Conservation (phyloP, 495 filamentous ascomycete species). For the Aeminium ludgeri region DNA sequence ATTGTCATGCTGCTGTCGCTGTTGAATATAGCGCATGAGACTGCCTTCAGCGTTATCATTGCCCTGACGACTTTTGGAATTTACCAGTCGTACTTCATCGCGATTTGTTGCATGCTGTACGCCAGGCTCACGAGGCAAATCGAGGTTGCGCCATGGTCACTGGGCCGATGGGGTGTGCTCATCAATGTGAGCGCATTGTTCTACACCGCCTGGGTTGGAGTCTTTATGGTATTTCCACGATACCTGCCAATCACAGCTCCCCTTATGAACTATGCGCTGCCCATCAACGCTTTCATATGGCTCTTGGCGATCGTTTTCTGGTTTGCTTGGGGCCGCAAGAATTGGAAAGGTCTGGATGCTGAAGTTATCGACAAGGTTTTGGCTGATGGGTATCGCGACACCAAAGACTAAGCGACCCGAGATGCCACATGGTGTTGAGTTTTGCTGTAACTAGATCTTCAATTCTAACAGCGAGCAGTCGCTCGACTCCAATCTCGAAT, state of each 20-base stretch:
- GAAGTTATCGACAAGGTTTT: conserved; percentile 5
- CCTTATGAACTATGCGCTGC: conserved; percentile 21
- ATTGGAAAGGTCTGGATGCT: conserved; percentile 13
- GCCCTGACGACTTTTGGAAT: conserved; percentile 5
- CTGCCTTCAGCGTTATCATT: conserved; percentile 6
- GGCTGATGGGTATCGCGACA: conserved; percentile 2
- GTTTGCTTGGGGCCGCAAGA: conserved; percentile 15
- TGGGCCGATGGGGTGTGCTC: conserved; percentile 16
- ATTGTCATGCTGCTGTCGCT: conserved; percentile 8
- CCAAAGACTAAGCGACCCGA: conserved; percentile 2
- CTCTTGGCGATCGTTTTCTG: conserved; percentile 18
- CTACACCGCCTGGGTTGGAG: conserved; percentile 15
- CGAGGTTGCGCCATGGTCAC: conserved; percentile 6
- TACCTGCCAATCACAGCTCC: conserved; percentile 17
- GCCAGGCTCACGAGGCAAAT: not conserved
- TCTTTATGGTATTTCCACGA: conserved; percentile 20
- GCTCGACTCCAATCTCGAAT: too few species aligned
- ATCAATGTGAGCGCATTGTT: conserved; percentile 19
- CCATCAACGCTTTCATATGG: conserved; percentile 17
- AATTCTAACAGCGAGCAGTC: too few species aligned
- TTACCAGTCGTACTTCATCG: conserved; percentile 9
- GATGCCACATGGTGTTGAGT: too few species aligned
- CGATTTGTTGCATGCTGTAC: conserved; percentile 3
- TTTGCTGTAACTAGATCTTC: too few species aligned
- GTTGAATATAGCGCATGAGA: conserved; percentile 1